Percentiles rank a stretch among this genome's conserved stretches.
These are phyloP conservation scores for Sugiyamaella marilandica DNA, from an alignment of 805 yeast genomes.

Conservation along the genomic window DNA sequence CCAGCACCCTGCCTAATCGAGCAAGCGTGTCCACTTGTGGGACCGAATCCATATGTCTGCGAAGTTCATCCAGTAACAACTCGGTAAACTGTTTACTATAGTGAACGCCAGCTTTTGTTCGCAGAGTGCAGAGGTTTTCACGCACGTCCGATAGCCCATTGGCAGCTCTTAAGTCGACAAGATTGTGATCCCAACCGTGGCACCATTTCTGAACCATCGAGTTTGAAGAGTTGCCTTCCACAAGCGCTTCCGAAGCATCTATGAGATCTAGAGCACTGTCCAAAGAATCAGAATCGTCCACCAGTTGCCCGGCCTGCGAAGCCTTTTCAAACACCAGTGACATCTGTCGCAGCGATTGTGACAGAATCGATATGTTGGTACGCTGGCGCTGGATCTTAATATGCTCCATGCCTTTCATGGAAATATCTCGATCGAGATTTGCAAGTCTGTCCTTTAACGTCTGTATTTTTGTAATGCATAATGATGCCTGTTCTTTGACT, in stretches of 20 bases:
- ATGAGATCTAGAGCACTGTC: slow-evolving; percentile 54
- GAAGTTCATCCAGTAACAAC: slow-evolving; percentile 55
- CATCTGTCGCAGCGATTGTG: slow-evolving; percentile 56
- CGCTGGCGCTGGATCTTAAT: slow-evolving; percentile 47
- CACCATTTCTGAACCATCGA: slow-evolving; percentile 13
- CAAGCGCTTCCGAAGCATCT: slow-evolving; percentile 51
- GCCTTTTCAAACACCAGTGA: slow-evolving; percentile 43
- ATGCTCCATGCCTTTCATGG: slow-evolving; percentile 47
- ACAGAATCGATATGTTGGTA: slow-evolving; percentile 58
- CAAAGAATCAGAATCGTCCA: slow-evolving; percentile 40
- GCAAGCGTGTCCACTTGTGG: slow-evolving; percentile 46
- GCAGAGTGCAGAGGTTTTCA: slow-evolving; percentile 50
- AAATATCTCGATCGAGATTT: slow-evolving; percentile 44
- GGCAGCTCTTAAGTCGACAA: slow-evolving; percentile 41
- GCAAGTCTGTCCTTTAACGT: slow-evolving; percentile 44
- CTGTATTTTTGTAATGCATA: slow-evolving; percentile 46
- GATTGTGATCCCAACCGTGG: slow-evolving; percentile 30
- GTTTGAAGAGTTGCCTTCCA: slow-evolving; percentile 45
- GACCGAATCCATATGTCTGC: slow-evolving; percentile 49
- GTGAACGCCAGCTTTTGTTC: slow-evolving; percentile 64
- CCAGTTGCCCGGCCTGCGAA: slow-evolving; percentile 46
- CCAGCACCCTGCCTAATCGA: slow-evolving; percentile 39
- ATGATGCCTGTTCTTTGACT: slow-evolving; percentile 47
- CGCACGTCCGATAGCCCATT: slow-evolving; percentile 49
- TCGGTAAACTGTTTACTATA: slow-evolving; percentile 56